These are phyloP conservation scores for Aspergillus amoenus DNA, from an alignment of 2,329 filamentous ascomycete genomes.

Conservation along the genomic window DNA sequence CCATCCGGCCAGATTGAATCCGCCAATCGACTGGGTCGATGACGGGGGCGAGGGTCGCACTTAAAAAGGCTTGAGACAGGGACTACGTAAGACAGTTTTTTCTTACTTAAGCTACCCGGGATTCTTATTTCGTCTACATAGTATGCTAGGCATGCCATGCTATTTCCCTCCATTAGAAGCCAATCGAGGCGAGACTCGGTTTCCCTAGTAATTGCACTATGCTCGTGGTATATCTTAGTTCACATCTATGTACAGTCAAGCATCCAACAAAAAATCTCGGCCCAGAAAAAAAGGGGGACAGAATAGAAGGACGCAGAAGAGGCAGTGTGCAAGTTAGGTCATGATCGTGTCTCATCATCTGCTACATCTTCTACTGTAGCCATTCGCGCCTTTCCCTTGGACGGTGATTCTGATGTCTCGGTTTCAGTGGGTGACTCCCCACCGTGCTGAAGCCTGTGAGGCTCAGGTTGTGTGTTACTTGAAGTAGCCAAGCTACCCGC, in stretches of 20 bases:
- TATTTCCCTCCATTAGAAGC: not conserved
- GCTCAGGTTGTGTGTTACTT: not conserved
- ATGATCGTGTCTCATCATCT: slow-evolving; percentile 29
- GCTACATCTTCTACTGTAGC: slow-evolving; percentile 37
- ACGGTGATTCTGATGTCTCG: slow-evolving; percentile 20
- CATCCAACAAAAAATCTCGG: not conserved
- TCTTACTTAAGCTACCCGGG: not conserved
- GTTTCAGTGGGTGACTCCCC: not conserved
- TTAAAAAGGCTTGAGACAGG: not conserved
- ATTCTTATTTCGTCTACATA: not conserved
- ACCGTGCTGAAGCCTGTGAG: slow-evolving; percentile 6
- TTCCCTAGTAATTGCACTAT: not conserved
- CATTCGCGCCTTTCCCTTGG: slow-evolving; percentile 35
- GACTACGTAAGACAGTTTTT: not conserved
- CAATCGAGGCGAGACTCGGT: not conserved
- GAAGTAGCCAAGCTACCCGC: slow-evolving; percentile 5
- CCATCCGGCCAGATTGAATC: not conserved
- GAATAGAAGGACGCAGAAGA: not conserved
- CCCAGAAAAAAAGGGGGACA: not conserved
- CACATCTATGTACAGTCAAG: slow-evolving; percentile 4
- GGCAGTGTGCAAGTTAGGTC: slow-evolving; percentile 1
- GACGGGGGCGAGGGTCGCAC: not conserved
- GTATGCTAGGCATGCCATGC: not conserved
- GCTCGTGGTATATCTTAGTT: slow-evolving; percentile 4
- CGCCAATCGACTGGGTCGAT: not conserved